Evolutionary conservation across 148 eudicot genomes (phyloP), one percentile per base, ranked within the genome.

Genomic region (Camellia lanceoleosa): DNA sequence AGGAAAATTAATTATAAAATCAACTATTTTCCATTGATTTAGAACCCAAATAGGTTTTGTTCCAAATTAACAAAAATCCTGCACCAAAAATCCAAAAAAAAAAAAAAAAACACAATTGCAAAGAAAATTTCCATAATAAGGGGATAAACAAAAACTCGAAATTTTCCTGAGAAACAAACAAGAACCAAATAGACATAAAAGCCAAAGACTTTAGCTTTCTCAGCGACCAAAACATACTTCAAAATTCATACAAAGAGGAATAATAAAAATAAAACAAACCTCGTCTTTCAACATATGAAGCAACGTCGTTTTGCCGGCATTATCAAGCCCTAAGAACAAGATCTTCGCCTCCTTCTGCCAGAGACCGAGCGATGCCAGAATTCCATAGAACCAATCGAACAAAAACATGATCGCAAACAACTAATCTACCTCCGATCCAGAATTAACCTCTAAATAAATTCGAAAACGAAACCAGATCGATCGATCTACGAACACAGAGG

Each of bases 361-460:
- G 59, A 88, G 77, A 58, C 89, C 91, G 38, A 88, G 80, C 1
- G 89, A 86, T 10, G 89, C 86, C 16, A 88, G 75, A 13, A 88
- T 78, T 11, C 90, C 90, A 46, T 88, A 88, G 74, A 88, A 88
- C 90, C 90, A 88, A 82, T 88, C 90, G 43, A 86, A 58, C 82
- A 88, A 70, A 78, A 88, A 88, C 90, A 88, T 88, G 80, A 54
- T 75, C 16, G 19, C 61, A 20, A 23, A 49, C 49, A 9, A 30
- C 16, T 7, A 75, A 60, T 42, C 16, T 8, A n/a, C 14, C 44
- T 76, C 44, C 58, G 63, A 81, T 6, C 43, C 70, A 14, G 49
- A 73, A 75, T 30, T 44, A 54, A 52, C 64, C 69, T 55, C 43
- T 7, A 73, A 18, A n/a, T 3, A 3, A 10, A 42, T 54, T 43